A percentile compares a stretch with the other conserved stretches of the same genome.
phyloP scores from a whole-genome alignment of 192 early-diverging fungal genomes.

The Podila horticola region DNA sequence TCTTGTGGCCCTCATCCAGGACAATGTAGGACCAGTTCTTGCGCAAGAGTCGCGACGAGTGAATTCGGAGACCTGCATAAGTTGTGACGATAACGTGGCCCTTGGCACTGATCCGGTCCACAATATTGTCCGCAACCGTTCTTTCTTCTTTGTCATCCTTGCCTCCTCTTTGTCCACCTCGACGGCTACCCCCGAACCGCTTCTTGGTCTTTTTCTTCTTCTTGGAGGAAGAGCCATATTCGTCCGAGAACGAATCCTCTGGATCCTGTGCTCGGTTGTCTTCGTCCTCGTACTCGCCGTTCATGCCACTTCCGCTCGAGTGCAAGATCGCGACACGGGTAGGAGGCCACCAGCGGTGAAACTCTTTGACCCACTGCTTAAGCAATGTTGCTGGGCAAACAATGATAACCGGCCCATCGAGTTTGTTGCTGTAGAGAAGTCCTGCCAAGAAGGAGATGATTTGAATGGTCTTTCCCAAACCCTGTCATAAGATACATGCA shows the following conservation, averaged over 20 bases:
- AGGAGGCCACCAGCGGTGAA: constrained; percentile 86
- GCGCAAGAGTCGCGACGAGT: constrained; percentile 73
- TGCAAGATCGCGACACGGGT: constrained; percentile 92
- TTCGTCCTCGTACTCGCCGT: constrained; percentile 31
- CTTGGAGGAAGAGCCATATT: constrained; percentile 38
- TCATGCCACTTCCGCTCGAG: constrained; percentile 83
- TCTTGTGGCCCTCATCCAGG: constrained; percentile 97
- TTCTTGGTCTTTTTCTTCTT: constrained; percentile 25
- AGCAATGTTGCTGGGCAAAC: constrained; percentile 85
- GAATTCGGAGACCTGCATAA: constrained; percentile 82
- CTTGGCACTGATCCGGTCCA: constrained; percentile 52
- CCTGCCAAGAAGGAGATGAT: constrained; percentile 85
- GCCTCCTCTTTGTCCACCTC: constrained; percentile 1
- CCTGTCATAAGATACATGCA: constrained; percentile 53
- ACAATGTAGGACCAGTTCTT: constrained; percentile 88
- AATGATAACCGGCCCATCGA: constrained; percentile 55
- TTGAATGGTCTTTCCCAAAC: constrained; percentile 95
- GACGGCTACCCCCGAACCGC: constrained; percentile 38
- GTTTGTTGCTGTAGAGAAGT: constrained; percentile 72
- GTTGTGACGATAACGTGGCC: constrained; percentile 85
- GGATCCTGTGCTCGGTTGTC: constrained; percentile 22
- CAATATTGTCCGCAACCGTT: constrained; percentile 54
- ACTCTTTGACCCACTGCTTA: constrained; percentile 86
- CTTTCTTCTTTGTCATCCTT: constrained; percentile 28
- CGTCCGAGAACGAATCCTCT: constrained; percentile 38